phyloP scores from a whole-genome alignment of 192 early-diverging fungal genomes.

The Pilaira anomala region DNA sequence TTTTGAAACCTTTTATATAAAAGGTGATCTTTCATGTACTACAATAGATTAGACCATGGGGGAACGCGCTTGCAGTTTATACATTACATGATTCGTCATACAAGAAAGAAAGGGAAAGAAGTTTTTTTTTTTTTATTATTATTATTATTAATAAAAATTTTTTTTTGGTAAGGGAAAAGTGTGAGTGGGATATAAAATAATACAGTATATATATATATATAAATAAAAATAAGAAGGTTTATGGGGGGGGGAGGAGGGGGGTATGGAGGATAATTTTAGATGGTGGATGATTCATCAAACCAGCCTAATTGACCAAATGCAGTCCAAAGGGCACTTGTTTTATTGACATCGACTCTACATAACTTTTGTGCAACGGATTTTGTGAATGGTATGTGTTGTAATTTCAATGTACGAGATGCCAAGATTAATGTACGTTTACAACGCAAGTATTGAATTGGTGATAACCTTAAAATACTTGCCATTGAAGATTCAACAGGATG shows the following conservation, averaged over 20 bases:
- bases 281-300: slow-evolving; percentile 47
- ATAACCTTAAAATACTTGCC: slow-evolving; percentile 77
- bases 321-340: slow-evolving; percentile 83
- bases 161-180: not conserved
- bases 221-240: no score
- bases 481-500: slow-evolving; percentile 65
- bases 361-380: slow-evolving; percentile 91
- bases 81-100: no score
- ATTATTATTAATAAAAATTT: not conserved
- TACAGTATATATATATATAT: slow-evolving; percentile 1
- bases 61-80: no score
- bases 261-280: not conserved
- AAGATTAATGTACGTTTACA: slow-evolving; percentile 77
- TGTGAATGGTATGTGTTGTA: slow-evolving; percentile 56
- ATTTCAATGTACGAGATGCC: slow-evolving; percentile 47
- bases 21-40: no score
- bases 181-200: slow-evolving; percentile 8
- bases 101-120: no score
- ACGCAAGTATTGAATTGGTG: slow-evolving; percentile 78
- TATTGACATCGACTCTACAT: slow-evolving; percentile 93
- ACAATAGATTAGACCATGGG: no score
- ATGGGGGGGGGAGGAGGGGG: not conserved
- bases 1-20: no score
- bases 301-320: slow-evolving; percentile 86
- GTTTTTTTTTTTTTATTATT: no score